Evolutionary conservation across 345 rosid species (phyloP).

Genomic region (Salix koriyanagi): DNA sequence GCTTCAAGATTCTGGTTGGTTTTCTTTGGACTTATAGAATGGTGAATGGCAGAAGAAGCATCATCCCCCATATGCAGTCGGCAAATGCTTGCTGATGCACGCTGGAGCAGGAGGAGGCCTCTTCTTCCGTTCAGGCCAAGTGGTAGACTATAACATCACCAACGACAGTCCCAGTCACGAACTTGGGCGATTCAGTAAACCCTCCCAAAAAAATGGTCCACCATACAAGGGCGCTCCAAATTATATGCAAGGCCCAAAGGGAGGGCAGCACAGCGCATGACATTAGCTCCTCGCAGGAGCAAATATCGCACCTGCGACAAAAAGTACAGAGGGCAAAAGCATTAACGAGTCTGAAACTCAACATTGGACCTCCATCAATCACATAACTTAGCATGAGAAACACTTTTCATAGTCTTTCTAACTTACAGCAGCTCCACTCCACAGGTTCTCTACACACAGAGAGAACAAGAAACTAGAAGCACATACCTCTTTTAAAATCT

Average conservation of each 20-base stretch:
- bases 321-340: conserved; percentile 71
- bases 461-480: conserved; percentile 7
- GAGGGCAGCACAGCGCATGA: conserved; percentile 95
- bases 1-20: conserved; percentile 43
- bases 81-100: conserved; percentile 73
- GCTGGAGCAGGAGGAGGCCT: conserved; percentile 91
- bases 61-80: conserved; percentile 84
- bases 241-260: conserved; percentile 55
- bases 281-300: conserved; percentile 97
- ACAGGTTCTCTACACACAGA: conserved; percentile 5
- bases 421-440: conserved; percentile 24
- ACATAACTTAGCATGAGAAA: conserved; percentile 28
- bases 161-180: conserved; percentile 73
- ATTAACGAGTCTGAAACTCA: conserved; percentile 59
- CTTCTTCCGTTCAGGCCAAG: conserved; percentile 70
- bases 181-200: conserved; percentile 66
- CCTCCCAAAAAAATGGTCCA: conserved; percentile 67
- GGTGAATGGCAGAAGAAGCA: conserved; percentile 89
- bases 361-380: conserved; percentile 53
- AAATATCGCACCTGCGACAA: conserved; percentile 99
- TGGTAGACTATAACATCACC: conserved; percentile 86
- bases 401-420: conserved; percentile 12
- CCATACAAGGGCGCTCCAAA: conserved; percentile 71
- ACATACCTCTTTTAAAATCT: conserved; percentile 88
- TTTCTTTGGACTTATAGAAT: conserved; percentile 40